Percentiles rank a stretch among this genome's conserved stretches.
These are phyloP conservation scores for Aquilaria agallochum DNA, from an alignment of 441 rosid genomes.

Conservation along the genomic window DNA sequence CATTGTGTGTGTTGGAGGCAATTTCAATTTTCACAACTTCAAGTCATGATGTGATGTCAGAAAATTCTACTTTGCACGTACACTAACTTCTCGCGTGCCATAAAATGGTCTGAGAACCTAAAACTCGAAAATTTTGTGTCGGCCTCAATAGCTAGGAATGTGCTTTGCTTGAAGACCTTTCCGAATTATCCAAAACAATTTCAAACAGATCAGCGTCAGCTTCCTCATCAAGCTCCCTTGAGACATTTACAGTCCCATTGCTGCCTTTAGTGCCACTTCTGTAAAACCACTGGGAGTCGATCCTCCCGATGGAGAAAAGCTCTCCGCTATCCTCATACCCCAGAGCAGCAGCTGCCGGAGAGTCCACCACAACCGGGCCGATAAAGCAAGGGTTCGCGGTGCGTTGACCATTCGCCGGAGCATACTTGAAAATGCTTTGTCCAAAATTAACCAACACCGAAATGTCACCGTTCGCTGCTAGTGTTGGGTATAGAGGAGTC, in stretches of 20 bases:
- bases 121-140: slow-evolving; percentile 12
- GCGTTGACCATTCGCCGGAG: slow-evolving; percentile 49
- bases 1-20: no score
- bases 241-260: slow-evolving; percentile 21
- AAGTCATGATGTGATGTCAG: no score
- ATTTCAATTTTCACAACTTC: no score
- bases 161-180: slow-evolving; percentile 37
- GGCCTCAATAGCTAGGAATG: slow-evolving; percentile 16
- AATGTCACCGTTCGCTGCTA: slow-evolving; percentile 49
- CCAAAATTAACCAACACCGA: slow-evolving; percentile 56
- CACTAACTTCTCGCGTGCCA: no score
- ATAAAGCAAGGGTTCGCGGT: slow-evolving; percentile 74
- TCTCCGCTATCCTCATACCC: slow-evolving; percentile 79
- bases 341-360: slow-evolving; percentile 44
- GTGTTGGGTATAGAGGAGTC: slow-evolving; percentile 56
- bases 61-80: no score
- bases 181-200: slow-evolving; percentile 57
- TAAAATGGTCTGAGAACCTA: background rate
- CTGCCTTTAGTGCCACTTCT: slow-evolving; percentile 37
- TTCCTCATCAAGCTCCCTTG: slow-evolving; percentile 69
- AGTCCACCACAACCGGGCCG: slow-evolving; percentile 39
- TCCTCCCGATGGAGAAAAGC: slow-evolving; percentile 92
- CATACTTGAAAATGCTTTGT: slow-evolving; percentile 47
- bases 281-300: slow-evolving; percentile 76
- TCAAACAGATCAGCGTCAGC: slow-evolving; percentile 94